phyloP scores from a whole-genome alignment of 2,329 filamentous ascomycete genomes.

The Aureobasidium lini region DNA sequence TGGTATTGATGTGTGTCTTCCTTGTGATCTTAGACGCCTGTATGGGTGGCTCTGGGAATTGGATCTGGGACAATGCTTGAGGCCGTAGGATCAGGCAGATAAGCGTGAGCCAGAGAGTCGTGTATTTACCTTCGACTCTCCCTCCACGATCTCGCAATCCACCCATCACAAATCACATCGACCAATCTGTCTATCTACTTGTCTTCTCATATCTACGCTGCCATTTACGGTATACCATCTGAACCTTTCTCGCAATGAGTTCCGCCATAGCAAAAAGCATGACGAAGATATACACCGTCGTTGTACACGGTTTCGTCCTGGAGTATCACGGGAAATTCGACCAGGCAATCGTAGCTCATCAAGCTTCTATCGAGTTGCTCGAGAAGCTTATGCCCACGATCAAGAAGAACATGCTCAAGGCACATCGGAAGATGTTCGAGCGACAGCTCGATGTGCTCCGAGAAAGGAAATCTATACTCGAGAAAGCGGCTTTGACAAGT shows the following conservation, averaged over 20 bases:
- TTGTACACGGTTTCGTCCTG: background rate
- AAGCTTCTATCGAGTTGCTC: background rate
- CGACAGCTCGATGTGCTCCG: background rate
- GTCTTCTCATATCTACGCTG: background rate
- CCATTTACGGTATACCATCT: background rate
- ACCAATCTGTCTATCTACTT: background rate
- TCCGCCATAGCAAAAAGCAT: background rate
- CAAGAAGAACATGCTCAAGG: background rate
- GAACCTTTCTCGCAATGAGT: background rate
- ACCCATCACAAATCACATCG: too few species aligned
- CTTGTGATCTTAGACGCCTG: too few species aligned
- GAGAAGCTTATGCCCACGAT: background rate
- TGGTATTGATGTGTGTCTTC: background rate
- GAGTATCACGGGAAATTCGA: background rate
- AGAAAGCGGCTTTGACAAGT: background rate
- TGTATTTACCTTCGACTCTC: too few species aligned
- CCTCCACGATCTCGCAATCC: too few species aligned
- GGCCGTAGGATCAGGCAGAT: too few species aligned
- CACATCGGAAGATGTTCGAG: background rate
- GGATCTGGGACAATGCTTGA: too few species aligned
- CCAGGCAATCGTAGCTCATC: background rate
- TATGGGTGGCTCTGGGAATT: too few species aligned
- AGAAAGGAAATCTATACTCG: background rate
- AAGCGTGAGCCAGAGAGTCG: too few species aligned
- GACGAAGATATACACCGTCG: background rate